Evolutionary conservation across 768 basidiomycete species (phyloP), one percentile per base, ranked within the genome.

Genomic region (Rhizopogon rudus): DNA sequence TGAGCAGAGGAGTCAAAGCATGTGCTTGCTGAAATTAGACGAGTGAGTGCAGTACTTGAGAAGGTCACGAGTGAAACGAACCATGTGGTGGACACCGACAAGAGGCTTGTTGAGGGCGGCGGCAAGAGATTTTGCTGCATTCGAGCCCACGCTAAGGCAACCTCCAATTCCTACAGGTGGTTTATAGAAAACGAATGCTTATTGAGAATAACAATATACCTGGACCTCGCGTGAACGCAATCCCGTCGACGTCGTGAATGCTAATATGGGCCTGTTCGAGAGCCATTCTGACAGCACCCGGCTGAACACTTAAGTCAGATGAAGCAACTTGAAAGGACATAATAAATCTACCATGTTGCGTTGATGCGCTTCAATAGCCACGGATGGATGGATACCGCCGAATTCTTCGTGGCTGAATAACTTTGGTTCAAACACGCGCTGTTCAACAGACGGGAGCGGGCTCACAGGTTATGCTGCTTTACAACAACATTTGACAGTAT

Each of bases 81-180:
- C 94, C 95, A 98, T 98, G 64, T 98, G 95, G 70, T 98, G 92
- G 6, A 97, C 91, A 3, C 93, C 93, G 3, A 96, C 81, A 4
- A 96, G 56, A 0, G 93, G 94, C 63, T 93, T 90, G 41, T 79
- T 76, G 12, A 83, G 74, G 0, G 84, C 85, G 0, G 91, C 87
- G 1, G 93, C 93, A 3, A 98, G 74, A 0, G 85, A 82, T 66
- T 91, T 91, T n/a, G 93, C 92, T 6, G 91, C 86, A 57, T 89
- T 89, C 9, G 83, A 82, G 43, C 84, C 84, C 3, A 93, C 87
- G 25, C 81, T 81, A 12, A 98, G 77, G 67, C 92, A 94, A 2
- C 89, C 89, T 3, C 79, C 79, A 64, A 94, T 90, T 4, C 92
- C 88, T 87, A 54, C 25, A 17, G 42, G 37, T 17, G 16, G 28